Base-by-base conservation (phyloP, 495 filamentous ascomycete species). In the Tuber borchii region DNA sequence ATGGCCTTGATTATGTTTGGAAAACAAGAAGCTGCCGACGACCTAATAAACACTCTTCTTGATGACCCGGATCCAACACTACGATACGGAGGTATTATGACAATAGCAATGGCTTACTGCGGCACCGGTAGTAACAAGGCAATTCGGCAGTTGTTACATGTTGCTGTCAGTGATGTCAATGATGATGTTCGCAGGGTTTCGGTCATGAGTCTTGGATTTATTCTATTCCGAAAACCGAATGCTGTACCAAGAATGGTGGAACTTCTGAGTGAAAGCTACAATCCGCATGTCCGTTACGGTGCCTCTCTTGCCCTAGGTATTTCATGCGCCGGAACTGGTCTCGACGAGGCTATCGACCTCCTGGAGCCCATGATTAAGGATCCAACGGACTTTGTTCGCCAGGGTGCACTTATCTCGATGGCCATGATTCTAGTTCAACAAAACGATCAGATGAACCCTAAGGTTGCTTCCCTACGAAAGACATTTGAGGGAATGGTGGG, bases 361-460 rank as follows among this genome's bases (percentile, higher is more conserved):
- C 87, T 99, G 14, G 96, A 99, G 85, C 96, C 96, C 39, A 98
- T 99, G 96, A 93, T 97, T 84, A 99, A 99, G 87, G 96, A 99
- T 82, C 95, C 96, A 22, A 95, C 93, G 72, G 96, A 99, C 86
- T 99, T 99, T 82, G 96, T 99, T 43, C 90, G 96, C 76, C 96
- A 99, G 83, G 96, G 96, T 79, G 95, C 96, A n/a, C 85, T 98
- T 74, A 97, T 99, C 79, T 87, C 94, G 1, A 87, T 97, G 65
- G 89, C 96, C 73, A 98, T 99, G 96, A 97, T 99, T 80, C 89
- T 98, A 87, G 91, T 97, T 34, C 94, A 99, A 85, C 96, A 98
- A 83, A 98, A 97, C 80, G 93, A 97, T 85, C 91, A 90, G 42
- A 95, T 95, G 93, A 97, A 97, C 83, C 92, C 93, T 75, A 94